Evolutionary conservation across 352 stramenopile genomes (phyloP), one percentile per base, ranked within the genome.

Genomic region (Thraustochytrium striatum): DNA sequence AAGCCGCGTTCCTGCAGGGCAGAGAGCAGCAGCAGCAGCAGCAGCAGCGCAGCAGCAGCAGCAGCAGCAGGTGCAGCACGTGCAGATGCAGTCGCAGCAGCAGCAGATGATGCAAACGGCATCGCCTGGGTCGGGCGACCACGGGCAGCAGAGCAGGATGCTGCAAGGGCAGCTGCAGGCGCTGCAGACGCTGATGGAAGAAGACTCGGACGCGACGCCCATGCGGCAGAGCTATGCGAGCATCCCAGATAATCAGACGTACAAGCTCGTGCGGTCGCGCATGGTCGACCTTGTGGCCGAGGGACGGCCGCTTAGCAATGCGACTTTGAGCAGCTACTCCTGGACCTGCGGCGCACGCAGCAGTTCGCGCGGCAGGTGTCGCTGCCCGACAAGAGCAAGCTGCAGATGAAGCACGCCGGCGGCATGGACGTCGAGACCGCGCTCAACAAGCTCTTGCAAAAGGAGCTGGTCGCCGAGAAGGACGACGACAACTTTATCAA

Each of bases 401-500:
- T 75, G n/a, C 39, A 70, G 65, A 39, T 75, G 41, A 75, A 61
- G 44, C 33, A 75, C 8, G 21, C 65, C 21, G 28, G 11, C 21
- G 52, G 30, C 25, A 39, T 58, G 11, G 33, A 35, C 32, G 41
- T 75, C 25, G 65, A 75, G 19, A 7, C 25, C 11, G 65, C 65
- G n/a, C 61, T 39, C 41, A 25, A 75, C n/a, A 28, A 70, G 41
- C 65, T 75, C 9, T 11, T 75, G 44, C 33, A 62, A 1, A 30
- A 38, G 2, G 50, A 43, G 1, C 65, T 75, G n/a, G 44, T 58
- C 50, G 36, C 65, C 11, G 65, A 75, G 41, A 62, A 58, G 28
- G 65, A 75, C 50, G 65, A 75, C 50, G 65, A 75, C 32, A 75
- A 75, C 52, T 61, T 75, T 32, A 75, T 75, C 52, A 30, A 38